These are phyloP conservation scores for Vigna radiata DNA, from an alignment of 306 rosid species.

Conservation along the genomic window DNA sequence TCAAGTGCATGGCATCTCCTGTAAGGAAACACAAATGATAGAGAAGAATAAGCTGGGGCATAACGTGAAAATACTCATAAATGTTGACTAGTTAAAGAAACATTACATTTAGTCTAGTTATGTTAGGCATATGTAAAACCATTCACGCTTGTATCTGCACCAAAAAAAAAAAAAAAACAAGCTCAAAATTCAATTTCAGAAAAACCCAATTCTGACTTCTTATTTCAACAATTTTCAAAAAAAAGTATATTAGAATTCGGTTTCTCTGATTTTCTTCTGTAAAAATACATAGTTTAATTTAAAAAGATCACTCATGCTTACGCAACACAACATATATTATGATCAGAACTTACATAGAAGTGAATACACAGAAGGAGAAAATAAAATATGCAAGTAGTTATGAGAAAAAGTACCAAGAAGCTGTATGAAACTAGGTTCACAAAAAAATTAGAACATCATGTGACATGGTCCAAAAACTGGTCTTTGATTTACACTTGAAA, in stretches of 20 bases:
- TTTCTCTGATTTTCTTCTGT: too few species aligned
- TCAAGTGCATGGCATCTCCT: not conserved
- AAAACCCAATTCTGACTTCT: not conserved
- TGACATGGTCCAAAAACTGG: constrained; percentile 29
- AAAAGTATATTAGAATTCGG: too few species aligned
- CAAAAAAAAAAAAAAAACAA: not conserved
- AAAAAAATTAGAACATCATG: constrained; percentile 12
- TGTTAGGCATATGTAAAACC: not conserved
- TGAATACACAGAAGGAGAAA: not conserved
- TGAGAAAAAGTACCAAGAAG: constrained; percentile 18
- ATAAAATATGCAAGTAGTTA: constrained; percentile 3
- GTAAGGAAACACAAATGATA: constrained; percentile 20
- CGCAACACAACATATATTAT: constrained; percentile 23
- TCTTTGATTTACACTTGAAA: constrained; percentile 20
- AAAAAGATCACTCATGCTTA: constrained; percentile 37
- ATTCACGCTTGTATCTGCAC: constrained; percentile 12
- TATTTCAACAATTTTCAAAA: too few species aligned
- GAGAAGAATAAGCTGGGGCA: constrained; percentile 16
- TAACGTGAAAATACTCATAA: not conserved
- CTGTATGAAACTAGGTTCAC: constrained; percentile 27
- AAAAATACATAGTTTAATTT: constrained; percentile 48
- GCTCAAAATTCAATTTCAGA: not conserved
- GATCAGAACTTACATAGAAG: constrained; percentile 11
- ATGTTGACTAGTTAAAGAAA: constrained; percentile 20
- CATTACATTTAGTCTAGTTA: not conserved